These are phyloP conservation scores for Lipomyces yamanashiensis DNA, from an alignment of 805 yeast genomes.

Conservation along the genomic window DNA sequence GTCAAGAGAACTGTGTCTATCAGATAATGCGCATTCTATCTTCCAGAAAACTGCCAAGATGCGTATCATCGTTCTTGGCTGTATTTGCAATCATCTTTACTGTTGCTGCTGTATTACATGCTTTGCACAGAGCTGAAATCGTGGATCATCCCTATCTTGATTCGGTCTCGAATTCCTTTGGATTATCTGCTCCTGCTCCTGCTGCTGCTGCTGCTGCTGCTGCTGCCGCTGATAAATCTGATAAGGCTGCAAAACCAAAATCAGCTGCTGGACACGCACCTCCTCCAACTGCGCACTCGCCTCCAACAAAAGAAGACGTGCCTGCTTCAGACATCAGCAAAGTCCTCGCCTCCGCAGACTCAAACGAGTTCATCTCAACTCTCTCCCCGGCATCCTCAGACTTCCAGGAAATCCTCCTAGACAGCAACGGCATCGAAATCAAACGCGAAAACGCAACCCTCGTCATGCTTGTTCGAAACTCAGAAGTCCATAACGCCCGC, in stretches of 20 bases:
- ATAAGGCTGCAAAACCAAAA: too few relatives aligned
- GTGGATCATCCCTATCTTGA: constrained; percentile 14
- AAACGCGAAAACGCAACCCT: constrained; percentile 59
- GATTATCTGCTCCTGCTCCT: not conserved
- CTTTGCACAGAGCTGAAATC: constrained; percentile 5
- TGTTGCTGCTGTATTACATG: constrained; percentile 4
- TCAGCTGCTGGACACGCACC: too few relatives aligned
- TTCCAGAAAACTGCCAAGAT: constrained; percentile 1
- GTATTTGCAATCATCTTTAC: not conserved
- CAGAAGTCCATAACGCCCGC: constrained; percentile 61
- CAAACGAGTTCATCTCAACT: not conserved
- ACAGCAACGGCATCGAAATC: constrained; percentile 5
- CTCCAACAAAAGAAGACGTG: not conserved
- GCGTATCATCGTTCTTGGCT: not conserved
- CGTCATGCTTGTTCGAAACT: constrained; percentile 71
- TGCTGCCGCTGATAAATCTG: too few relatives aligned
- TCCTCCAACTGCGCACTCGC: not conserved
- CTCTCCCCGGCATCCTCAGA: not conserved
- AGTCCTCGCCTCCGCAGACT: not conserved
- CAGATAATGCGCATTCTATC: constrained; percentile 8
- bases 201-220: not conserved
- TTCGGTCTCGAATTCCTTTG: not conserved
- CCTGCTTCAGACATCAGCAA: not conserved
- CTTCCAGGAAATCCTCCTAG: not conserved
- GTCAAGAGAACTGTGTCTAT: too few relatives aligned